Conservation (phyloP, 2,329 filamentous ascomycete species). For the Arthrinium puccinioides region DNA sequence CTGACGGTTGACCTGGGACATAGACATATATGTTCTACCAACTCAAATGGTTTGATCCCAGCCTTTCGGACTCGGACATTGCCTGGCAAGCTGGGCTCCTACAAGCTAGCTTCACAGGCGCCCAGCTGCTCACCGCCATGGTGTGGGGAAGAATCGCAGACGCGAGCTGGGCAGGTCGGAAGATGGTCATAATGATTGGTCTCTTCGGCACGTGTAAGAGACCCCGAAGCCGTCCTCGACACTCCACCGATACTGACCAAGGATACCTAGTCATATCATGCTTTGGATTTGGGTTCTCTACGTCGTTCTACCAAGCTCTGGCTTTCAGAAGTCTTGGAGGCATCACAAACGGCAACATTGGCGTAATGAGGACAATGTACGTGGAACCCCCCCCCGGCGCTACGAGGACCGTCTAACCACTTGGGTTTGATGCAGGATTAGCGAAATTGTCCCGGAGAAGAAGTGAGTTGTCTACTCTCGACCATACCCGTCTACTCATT, state of each 20-base stretch:
- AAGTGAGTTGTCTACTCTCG: too few relatives aligned
- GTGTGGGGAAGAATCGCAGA: constrained; percentile 65
- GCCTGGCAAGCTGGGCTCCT: constrained; percentile 63
- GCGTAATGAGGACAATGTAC: constrained; percentile 42
- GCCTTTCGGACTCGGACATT: constrained; percentile 45
- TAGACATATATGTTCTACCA: constrained; percentile 79
- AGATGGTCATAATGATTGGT: constrained; percentile 62
- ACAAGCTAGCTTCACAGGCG: constrained; percentile 64
- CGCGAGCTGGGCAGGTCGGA: constrained; percentile 53
- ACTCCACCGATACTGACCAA: too few relatives aligned
- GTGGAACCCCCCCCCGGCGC: too few relatives aligned
- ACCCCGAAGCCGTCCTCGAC: too few relatives aligned
- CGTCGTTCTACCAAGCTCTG: constrained; percentile 55
- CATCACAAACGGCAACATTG: constrained; percentile 40
- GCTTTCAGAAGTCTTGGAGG: constrained; percentile 62
- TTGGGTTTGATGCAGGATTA: too few relatives aligned
- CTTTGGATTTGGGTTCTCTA: constrained; percentile 66
- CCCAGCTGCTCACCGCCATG: constrained; percentile 67
- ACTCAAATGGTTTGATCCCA: constrained; percentile 57
- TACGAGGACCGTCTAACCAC: too few relatives aligned
- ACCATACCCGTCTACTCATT: too few relatives aligned
- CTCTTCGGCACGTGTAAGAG: constrained; percentile 60
- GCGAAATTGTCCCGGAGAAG: too few relatives aligned
- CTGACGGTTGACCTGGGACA: too few relatives aligned
- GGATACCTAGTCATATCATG: constrained; percentile 59